phyloP scores from a whole-genome alignment of 306 rosid species.

The Quercus mongolica region DNA sequence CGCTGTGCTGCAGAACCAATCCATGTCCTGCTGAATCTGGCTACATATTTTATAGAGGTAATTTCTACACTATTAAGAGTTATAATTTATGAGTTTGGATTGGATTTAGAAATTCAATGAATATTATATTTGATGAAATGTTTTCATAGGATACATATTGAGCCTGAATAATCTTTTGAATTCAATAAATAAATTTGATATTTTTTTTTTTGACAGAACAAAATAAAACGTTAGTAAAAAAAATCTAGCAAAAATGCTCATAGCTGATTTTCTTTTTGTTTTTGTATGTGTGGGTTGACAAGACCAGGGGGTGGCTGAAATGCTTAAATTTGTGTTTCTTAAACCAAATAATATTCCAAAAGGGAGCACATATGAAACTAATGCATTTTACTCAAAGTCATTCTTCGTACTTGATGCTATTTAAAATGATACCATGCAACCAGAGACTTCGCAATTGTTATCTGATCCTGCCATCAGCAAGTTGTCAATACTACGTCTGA shows the following conservation, averaged over 20 bases:
- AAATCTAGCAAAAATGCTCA: too few species aligned
- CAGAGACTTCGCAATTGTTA: constrained; percentile 18
- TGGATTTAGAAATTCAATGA: background rate
- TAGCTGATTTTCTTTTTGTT: too few species aligned
- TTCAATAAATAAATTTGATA: background rate
- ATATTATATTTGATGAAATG: background rate
- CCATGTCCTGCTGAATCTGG: constrained; percentile 87
- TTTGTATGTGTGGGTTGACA: too few species aligned
- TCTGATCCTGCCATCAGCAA: constrained; percentile 44
- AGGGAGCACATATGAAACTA: too few species aligned
- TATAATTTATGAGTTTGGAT: constrained; percentile 3
- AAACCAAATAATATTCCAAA: too few species aligned
- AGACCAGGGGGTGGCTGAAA: too few species aligned
- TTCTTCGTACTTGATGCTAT: too few species aligned
- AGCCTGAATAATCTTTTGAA: background rate
- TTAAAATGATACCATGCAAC: background rate
- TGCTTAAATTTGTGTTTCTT: too few species aligned
- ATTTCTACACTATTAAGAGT: constrained; percentile 6
- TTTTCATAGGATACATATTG: background rate
- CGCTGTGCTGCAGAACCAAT: constrained; percentile 81
- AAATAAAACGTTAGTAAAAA: too few species aligned
- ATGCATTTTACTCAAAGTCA: too few species aligned
- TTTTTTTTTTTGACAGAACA: background rate
- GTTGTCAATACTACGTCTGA: constrained; percentile 78
- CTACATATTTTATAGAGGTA: constrained; percentile 72